Conservation (phyloP, 345 rosid genomes). For the Eutrema japonicum region DNA sequence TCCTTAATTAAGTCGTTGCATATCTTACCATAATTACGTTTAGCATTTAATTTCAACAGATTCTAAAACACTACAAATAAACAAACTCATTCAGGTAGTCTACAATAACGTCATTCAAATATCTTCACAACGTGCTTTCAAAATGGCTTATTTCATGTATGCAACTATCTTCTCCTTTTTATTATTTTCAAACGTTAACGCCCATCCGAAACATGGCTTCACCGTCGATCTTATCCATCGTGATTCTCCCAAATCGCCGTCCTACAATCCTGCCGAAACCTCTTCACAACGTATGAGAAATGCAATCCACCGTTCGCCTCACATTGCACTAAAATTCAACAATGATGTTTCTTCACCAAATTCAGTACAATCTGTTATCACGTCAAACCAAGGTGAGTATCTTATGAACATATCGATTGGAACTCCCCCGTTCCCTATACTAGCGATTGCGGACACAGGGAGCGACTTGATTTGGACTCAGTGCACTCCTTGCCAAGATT, state of each 20-base stretch:
- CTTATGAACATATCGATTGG: conserved; percentile 46
- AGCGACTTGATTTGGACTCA: conserved; percentile 48
- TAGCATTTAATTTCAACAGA: not conserved
- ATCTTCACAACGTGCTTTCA: not conserved
- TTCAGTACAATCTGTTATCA: conserved; percentile 4
- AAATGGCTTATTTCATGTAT: not conserved
- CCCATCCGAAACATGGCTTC: conserved; percentile 28
- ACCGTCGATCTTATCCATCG: conserved; percentile 44
- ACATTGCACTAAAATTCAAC: not conserved
- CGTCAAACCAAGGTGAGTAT: conserved; percentile 26
- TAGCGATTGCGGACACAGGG: conserved; percentile 46
- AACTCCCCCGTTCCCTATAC: conserved; percentile 29
- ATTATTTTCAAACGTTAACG: not conserved
- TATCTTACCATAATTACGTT: not conserved
- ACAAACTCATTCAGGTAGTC: not conserved
- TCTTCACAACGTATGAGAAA: conserved; percentile 28
- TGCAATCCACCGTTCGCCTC: conserved; percentile 31
- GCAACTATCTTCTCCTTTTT: conserved; percentile 9
- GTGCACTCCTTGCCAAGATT: conserved; percentile 44
- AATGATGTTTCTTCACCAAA: not conserved
- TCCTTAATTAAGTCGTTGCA: conserved; percentile 6
- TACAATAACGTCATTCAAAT: not conserved
- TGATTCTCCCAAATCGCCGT: conserved; percentile 46
- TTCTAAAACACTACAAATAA: not conserved
- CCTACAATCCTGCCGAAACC: conserved; percentile 31